Percentiles rank a stretch among this genome's conserved stretches.
Conservation (phyloP, 2,329 filamentous ascomycete genomes). For the Penicillium sp. region DNA sequence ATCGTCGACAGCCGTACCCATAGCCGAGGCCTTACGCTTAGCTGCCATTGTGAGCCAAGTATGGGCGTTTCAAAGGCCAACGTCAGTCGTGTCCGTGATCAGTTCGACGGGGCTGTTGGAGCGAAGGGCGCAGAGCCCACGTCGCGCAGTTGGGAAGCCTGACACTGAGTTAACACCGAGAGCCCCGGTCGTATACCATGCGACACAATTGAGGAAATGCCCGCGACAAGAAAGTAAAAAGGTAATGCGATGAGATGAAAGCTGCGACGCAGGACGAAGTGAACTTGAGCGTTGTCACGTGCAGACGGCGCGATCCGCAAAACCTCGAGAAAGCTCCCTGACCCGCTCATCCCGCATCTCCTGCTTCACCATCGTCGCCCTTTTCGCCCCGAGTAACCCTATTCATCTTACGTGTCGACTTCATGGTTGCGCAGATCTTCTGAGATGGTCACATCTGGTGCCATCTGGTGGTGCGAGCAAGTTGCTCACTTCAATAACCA, state of each 20-base stretch:
- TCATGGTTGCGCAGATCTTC: constrained; percentile 20
- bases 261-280: constrained; percentile 5
- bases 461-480: constrained; percentile 36
- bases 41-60: constrained; percentile 64
- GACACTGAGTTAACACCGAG: constrained; percentile 2
- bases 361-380: constrained; percentile 8
- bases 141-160: constrained; percentile 2
- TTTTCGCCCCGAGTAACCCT: background rate
- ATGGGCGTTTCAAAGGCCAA: background rate
- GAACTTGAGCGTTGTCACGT: constrained; percentile 22
- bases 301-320: constrained; percentile 20
- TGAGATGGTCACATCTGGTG: constrained; percentile 40
- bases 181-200: background rate
- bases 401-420: constrained; percentile 7
- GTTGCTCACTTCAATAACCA: constrained; percentile 34
- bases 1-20: constrained; percentile 62
- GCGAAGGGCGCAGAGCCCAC: constrained; percentile 1
- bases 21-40: constrained; percentile 79
- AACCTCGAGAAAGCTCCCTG: constrained; percentile 22
- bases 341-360: constrained; percentile 15
- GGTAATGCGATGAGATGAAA: background rate
- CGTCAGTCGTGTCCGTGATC: constrained; percentile 1
- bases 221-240: background rate
- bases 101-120: background rate
- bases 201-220: background rate